Evolutionary conservation across 2,329 filamentous ascomycete species (phyloP), one percentile per base, ranked within the genome.

Genomic region (Diaporthe vexans): DNA sequence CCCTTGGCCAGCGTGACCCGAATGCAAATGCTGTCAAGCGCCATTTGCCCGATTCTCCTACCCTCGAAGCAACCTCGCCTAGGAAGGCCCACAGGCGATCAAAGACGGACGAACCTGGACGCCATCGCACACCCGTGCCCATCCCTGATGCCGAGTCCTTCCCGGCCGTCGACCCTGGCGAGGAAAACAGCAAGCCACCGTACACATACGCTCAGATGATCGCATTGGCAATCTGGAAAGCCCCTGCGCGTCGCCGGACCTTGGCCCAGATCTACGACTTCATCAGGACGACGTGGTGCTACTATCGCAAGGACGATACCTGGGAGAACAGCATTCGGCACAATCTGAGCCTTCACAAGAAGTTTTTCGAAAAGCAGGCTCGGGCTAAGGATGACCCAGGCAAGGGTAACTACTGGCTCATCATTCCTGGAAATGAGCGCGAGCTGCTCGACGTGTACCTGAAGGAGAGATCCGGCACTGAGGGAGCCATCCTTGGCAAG

Each of bases 261-360:
- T 89, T 99, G 24, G 92, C 95, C 35, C 95, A 98, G 83, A 99
- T 99, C 78, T 99, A 98, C 89, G 98, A 97, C 82, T 99, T 97
- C 96, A 98, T 99, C 79, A 97, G 95, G n/a, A 94, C 97, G 82
- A 95, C 93, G 24, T 98, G 94, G 82, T 92, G 91, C 7, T 98
- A 96, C 84, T 99, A 98, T 86, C 92, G 91, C 78, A 90, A 91
- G 57, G 90, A 92, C 73, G 95, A 98, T 79, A 92, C 94, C 15
- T 99, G 97, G 97, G 96, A 98, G 84, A 99, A 99, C 84, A 98
- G 97, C 86, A 99, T 99, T 82, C 94, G 97, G 46, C 97, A 99
- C 84, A 99, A 99, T 79, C 91, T 99, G 46, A 98, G 95, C 81
- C 88, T 99, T 58, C 97, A 98, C 88, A 98, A 98, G 85, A 94